A percentile compares a stretch with the other conserved stretches of the same genome.
phyloP scores from a whole-genome alignment of 495 filamentous ascomycete species.

The Bacidia rubella region DNA sequence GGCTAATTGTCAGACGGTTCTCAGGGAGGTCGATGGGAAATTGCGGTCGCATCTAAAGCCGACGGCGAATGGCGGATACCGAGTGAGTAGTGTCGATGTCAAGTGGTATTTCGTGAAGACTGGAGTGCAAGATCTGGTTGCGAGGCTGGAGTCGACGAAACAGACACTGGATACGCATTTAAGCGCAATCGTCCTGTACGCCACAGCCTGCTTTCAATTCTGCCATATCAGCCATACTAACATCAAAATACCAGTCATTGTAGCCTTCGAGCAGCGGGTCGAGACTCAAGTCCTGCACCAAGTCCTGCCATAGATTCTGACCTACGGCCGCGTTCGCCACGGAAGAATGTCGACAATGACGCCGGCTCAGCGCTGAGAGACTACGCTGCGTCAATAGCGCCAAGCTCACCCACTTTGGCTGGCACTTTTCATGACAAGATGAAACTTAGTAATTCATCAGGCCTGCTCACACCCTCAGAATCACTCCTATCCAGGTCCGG shows the following conservation, averaged over 20 bases:
- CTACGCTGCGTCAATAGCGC: slow-evolving; percentile 8
- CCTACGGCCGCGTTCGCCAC: too few species aligned
- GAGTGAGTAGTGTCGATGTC: slow-evolving; percentile 6
- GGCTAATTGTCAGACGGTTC: slow-evolving; percentile 2
- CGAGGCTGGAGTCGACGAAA: slow-evolving; percentile 5
- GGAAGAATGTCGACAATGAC: neutral
- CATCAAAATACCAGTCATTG: neutral
- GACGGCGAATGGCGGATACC: neutral
- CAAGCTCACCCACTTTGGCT: slow-evolving; percentile 2
- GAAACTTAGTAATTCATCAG: neutral
- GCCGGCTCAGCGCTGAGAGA: slow-evolving; percentile 6
- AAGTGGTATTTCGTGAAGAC: slow-evolving; percentile 11
- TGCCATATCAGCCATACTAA: neutral
- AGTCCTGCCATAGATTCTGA: too few species aligned
- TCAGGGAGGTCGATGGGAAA: slow-evolving; percentile 5
- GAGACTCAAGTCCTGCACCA: too few species aligned
- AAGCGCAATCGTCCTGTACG: slow-evolving; percentile 5
- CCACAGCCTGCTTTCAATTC: neutral
- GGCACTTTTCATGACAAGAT: neutral
- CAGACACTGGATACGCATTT: slow-evolving; percentile 7
- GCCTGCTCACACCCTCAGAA: too few species aligned
- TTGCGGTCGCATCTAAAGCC: slow-evolving; percentile 3
- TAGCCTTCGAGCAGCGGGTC: neutral
- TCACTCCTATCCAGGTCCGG: too few species aligned
- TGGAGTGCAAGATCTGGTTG: neutral